Evolutionary conservation across 2,329 filamentous ascomycete genomes (phyloP).

Genomic region (Pseudopithomyces chartarum): DNA sequence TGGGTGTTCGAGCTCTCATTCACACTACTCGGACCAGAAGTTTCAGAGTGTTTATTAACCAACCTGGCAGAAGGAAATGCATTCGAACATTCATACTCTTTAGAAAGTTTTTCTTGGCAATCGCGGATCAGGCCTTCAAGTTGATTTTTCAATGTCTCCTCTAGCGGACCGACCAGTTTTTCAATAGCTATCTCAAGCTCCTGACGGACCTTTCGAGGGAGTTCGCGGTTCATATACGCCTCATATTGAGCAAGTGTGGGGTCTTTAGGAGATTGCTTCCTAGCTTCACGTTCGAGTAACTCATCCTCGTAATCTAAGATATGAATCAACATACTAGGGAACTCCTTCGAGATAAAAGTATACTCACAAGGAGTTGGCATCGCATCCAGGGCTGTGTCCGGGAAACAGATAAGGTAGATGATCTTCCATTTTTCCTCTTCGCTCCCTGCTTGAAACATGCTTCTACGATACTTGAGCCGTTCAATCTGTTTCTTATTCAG

Average conservation of each 20-base stretch:
- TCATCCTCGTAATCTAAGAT: not conserved
- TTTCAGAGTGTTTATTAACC: not conserved
- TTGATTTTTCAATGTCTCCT: conserved; percentile 12
- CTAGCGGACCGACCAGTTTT: conserved; percentile 3
- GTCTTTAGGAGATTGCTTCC: conserved; percentile 3
- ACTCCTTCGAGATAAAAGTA: not conserved
- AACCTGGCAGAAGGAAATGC: not conserved
- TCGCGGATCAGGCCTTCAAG: conserved; percentile 10
- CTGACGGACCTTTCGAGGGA: conserved; percentile 9
- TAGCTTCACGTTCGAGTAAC: not conserved
- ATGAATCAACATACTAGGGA: not conserved
- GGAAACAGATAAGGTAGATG: conserved; percentile 13
- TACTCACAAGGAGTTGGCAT: conserved; percentile 11
- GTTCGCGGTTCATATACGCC: conserved; percentile 12
- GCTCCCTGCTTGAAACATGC: conserved; percentile 12
- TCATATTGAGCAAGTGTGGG: conserved; percentile 8
- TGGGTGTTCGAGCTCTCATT: not conserved
- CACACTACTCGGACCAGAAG: not conserved
- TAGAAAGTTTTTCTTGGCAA: conserved; percentile 10
- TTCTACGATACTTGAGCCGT: conserved; percentile 5
- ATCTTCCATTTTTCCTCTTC: conserved; percentile 16
- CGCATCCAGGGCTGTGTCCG: conserved; percentile 1
- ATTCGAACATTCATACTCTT: not conserved
- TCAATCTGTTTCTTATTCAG: conserved; percentile 10
- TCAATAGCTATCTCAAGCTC: conserved; percentile 3